These are phyloP conservation scores for Mycena kentingensis DNA, from an alignment of 768 basidiomycete species.

Conservation along the genomic window DNA sequence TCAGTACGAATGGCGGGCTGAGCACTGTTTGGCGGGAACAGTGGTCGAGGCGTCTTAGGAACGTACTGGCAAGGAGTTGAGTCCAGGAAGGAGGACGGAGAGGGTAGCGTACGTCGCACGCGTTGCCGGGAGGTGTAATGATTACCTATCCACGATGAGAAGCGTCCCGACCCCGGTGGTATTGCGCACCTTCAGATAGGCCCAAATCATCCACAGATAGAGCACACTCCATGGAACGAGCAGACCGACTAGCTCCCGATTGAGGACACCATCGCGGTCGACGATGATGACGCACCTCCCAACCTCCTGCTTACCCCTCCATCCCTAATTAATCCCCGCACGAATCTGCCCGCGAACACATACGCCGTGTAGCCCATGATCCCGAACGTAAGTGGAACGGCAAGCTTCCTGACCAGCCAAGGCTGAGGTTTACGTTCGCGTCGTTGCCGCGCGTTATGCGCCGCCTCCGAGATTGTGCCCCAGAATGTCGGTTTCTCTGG, in stretches of 20 bases:
- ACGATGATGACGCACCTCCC: slow-evolving; percentile 78
- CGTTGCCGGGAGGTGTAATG: slow-evolving; percentile 68
- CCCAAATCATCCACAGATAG: slow-evolving; percentile 75
- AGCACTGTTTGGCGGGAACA: slow-evolving; percentile 25
- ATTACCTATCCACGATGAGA: slow-evolving; percentile 47
- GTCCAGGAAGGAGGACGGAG: neutral
- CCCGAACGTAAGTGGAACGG: slow-evolving; percentile 58
- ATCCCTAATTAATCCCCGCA: slow-evolving; percentile 66
- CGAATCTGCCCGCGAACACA: slow-evolving; percentile 76
- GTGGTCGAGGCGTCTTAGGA: slow-evolving; percentile 29
- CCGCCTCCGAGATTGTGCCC: slow-evolving; percentile 55
- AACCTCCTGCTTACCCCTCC: slow-evolving; percentile 50
- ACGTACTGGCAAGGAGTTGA: slow-evolving; percentile 26
- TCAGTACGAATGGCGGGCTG: too few species aligned
- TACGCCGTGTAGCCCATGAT: slow-evolving; percentile 72
- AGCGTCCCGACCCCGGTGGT: neutral
- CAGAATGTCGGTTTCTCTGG: slow-evolving; percentile 40
- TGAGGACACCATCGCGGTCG: too few species aligned
- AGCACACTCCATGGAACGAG: slow-evolving; percentile 64
- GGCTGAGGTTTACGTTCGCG: slow-evolving; percentile 60
- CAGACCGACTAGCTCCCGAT: slow-evolving; percentile 57
- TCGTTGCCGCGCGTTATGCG: slow-evolving; percentile 40
- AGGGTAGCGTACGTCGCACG: slow-evolving; percentile 55
- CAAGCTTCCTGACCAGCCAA: slow-evolving; percentile 73
- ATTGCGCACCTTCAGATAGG: slow-evolving; percentile 63